A percentile compares a stretch with the other conserved stretches of the same genome.
Evolutionary conservation across 352 stramenopile genomes (phyloP).

Genomic region (Pythium apleroticum): DNA sequence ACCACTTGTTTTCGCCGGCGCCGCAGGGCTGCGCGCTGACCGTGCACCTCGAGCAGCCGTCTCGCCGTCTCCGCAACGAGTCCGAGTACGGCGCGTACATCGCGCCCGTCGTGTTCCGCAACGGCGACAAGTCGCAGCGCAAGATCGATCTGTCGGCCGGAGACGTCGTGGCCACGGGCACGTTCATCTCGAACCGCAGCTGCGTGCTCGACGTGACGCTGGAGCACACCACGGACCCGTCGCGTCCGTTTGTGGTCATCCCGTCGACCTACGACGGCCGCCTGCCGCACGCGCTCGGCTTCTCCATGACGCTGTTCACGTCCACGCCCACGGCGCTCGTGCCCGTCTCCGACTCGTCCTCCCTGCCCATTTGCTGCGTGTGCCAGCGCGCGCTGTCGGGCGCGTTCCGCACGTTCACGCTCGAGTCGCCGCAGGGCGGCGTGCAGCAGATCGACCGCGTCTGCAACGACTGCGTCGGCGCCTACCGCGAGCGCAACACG

Average conservation of each 20-base stretch:
- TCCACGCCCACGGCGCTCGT: conserved; percentile 30
- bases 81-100: conserved; percentile 78
- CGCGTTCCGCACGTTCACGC: conserved; percentile 39
- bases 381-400: conserved; percentile 33
- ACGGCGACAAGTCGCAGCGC: conserved; percentile 58
- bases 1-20: conserved; percentile 71
- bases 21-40: conserved; percentile 49
- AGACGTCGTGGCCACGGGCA: conserved; percentile 77
- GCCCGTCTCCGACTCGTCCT: conserved; percentile 35
- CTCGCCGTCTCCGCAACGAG: conserved; percentile 69
- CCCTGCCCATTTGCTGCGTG: conserved; percentile 38
- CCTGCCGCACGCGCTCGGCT: conserved; percentile 20
- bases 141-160: conserved; percentile 78
- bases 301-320: conserved; percentile 33
- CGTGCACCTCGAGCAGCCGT: conserved; percentile 75
- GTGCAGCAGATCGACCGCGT: conserved; percentile 63
- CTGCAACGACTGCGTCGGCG: conserved; percentile 75
- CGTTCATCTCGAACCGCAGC: conserved; percentile 86
- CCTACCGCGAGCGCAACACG: conserved; percentile 76
- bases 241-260: conserved; percentile 34
- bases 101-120: conserved; percentile 73
- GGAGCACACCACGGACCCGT: conserved; percentile 22
- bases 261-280: conserved; percentile 38
- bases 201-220: conserved; percentile 60
- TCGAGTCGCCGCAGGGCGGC: conserved; percentile 7